Evolutionary conservation across 768 basidiomycete species (phyloP), one percentile per base, ranked within the genome.

Genomic region (Psilocybe azurescens): DNA sequence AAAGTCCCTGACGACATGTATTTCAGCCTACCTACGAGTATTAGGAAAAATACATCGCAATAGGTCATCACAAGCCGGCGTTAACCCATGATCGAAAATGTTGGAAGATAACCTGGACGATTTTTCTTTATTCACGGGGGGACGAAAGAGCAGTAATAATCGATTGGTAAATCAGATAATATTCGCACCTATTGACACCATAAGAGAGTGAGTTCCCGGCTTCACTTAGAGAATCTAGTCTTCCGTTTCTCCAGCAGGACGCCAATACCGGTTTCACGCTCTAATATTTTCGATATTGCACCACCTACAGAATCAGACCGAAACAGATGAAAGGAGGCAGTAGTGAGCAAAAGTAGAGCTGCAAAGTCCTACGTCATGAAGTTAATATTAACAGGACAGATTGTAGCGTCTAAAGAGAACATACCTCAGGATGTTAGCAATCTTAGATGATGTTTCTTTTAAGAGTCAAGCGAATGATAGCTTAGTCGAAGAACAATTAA

Each of bases 361-460:
- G 76, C 70, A 41, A 85, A 73, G 41, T 85, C 81, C 78, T 82
- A 50, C 8, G 30, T 48, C 14, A 29, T 16, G 58, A n/a, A 20
- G 48, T 32, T 29, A 58, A n/a, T 41, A 3, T 8, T n/a, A 10
- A 14, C n/a, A 29, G n/a, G n/a, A 49, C 24, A 44, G 41, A 50
- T n/a, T 14, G 8, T 8, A 11, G 18, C n/a, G 3, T n/a, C 13
- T 14, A n/a, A 28, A 18, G 9, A 47, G 36, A 50, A 72, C 70
- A 10, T 59, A 82, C 86, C 61, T 84, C 83, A 2, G 87, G 79
- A 65, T 85, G 84, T 63, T 83, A 84, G 58, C 86, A 82, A 67
- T 88, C 86, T 65, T 2, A 72, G 53, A 1, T 71, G 77, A 18
- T 73, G 69, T 47, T 72, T 70, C 69, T 78, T 49, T 72, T 77